A percentile compares a stretch with the other conserved stretches of the same genome.
phyloP scores from a whole-genome alignment of 2,329 filamentous ascomycete genomes.

The Clarireedia paspali region DNA sequence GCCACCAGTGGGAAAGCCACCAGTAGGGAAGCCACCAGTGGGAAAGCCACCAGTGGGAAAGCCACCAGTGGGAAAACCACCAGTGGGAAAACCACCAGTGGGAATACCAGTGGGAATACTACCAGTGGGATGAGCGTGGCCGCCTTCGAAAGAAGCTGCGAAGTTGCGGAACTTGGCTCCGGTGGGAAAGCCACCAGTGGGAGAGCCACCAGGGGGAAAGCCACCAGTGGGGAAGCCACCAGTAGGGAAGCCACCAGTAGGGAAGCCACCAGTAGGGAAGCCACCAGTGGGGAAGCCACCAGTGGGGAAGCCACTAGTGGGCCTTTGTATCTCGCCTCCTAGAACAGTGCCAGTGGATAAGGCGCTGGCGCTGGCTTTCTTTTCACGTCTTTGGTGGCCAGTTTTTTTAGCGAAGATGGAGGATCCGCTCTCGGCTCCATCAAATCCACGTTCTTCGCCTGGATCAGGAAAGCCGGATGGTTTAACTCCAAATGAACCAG shows the following conservation, averaged over 20 bases:
- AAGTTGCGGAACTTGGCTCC: neutral
- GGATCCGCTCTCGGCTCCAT: neutral
- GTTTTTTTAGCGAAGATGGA: neutral
- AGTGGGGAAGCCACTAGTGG: neutral
- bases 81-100: neutral
- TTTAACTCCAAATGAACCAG: neutral
- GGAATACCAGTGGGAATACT: neutral
- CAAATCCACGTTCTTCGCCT: neutral
- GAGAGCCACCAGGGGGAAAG: no score
- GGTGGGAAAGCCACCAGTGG: no score
- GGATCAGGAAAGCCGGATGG: neutral
- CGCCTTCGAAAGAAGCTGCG: neutral
- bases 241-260: no score
- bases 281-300: no score
- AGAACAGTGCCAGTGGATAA: neutral
- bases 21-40: no score
- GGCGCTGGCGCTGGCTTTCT: neutral
- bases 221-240: no score
- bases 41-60: no score
- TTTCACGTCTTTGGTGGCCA: conserved; percentile 4
- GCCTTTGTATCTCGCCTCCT: neutral
- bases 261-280: no score
- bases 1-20: no score
- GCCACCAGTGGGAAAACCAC: no score
- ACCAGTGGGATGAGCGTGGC: neutral